Evolutionary conservation across 331 rosid species (phyloP).

Genomic region (Malus hybrid): DNA sequence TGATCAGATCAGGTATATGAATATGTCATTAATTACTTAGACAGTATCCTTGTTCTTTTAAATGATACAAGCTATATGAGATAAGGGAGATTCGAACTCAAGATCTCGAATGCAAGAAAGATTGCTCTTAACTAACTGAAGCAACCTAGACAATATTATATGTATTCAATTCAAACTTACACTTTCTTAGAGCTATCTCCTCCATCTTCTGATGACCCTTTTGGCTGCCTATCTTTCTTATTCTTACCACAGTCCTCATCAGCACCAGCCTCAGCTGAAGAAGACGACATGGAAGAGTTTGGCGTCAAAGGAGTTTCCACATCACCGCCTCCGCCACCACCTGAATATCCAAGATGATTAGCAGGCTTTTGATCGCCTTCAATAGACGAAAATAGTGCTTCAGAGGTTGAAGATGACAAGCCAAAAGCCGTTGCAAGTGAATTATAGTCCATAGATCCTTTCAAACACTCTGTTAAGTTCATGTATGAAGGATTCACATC

Average conservation of each 20-base stretch:
- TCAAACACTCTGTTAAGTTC: constrained; percentile 49
- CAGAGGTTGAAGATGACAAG: constrained; percentile 51
- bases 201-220: constrained; percentile 37
- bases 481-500: constrained; percentile 31
- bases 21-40: not conserved
- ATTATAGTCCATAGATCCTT: constrained; percentile 50
- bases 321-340: constrained; percentile 12
- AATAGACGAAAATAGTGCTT: constrained; percentile 36
- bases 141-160: not conserved
- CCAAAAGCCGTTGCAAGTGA: constrained; percentile 55
- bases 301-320: constrained; percentile 43
- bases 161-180: constrained; percentile 24
- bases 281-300: constrained; percentile 57
- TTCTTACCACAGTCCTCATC: constrained; percentile 65
- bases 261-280: constrained; percentile 63
- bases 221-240: constrained; percentile 34
- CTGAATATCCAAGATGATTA: not conserved
- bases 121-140: not conserved
- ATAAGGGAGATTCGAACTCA: not conserved
- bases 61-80: not conserved
- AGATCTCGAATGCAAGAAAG: not conserved
- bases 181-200: constrained; percentile 46
- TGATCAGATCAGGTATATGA: not conserved
- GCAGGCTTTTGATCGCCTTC: constrained; percentile 22
- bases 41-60: not conserved